Evolutionary conservation across 495 filamentous ascomycete species (phyloP).

Genomic region (Neurospora terricola): DNA sequence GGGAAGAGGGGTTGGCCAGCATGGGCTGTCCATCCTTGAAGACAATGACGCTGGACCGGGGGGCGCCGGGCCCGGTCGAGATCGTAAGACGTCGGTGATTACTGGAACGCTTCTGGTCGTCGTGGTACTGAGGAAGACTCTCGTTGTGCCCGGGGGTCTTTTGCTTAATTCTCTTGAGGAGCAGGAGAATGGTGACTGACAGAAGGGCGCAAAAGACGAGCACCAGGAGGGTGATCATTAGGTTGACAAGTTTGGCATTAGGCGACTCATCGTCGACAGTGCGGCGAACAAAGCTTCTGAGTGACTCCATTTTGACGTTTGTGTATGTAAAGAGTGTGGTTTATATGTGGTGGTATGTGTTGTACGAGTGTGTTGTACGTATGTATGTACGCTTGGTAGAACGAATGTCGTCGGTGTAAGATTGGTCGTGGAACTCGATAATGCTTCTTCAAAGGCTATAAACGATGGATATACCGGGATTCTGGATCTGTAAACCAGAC

Average conservation of each 20-base stretch:
- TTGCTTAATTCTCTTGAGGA: conserved; percentile 51
- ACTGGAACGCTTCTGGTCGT: conserved; percentile 28
- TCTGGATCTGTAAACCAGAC: background rate
- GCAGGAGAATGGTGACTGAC: conserved; percentile 54
- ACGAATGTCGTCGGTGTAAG: background rate
- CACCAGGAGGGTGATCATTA: conserved; percentile 70
- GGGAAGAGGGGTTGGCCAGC: conserved; percentile 61
- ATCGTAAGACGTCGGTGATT: conserved; percentile 40
- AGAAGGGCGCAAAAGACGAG: conserved; percentile 59
- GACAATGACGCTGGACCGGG: conserved; percentile 63
- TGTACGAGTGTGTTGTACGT: background rate
- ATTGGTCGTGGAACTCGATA: background rate
- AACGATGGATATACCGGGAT: background rate
- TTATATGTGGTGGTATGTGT: background rate
- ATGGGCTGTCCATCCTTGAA: conserved; percentile 62
- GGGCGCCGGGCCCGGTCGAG: conserved; percentile 51
- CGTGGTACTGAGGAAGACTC: conserved; percentile 49
- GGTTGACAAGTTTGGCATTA: conserved; percentile 48
- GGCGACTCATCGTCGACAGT: conserved; percentile 33
- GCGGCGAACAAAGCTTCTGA: conserved; percentile 42
- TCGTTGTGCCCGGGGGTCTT: conserved; percentile 22
- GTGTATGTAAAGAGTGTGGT: background rate
- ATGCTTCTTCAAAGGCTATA: background rate
- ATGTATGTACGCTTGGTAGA: background rate
- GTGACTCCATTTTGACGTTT: conserved; percentile 34